Evolutionary conservation across 805 yeast species (phyloP), one percentile per base, ranked within the genome.

Genomic region (Pichia californica): DNA sequence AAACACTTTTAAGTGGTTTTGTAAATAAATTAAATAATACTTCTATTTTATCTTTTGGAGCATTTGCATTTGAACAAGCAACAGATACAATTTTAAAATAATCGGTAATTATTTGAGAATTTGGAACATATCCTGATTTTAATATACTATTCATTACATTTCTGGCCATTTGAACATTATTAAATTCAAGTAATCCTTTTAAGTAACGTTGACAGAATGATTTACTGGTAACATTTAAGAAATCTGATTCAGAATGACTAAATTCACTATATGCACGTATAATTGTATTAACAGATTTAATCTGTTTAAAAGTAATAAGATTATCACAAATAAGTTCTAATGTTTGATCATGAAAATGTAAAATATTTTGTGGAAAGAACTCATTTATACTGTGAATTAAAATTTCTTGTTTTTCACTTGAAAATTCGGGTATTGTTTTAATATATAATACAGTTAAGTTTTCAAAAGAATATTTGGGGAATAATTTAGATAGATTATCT

Each of bases 1-100:
- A 38, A 1, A 51, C 32, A 4, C 11, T 7, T 3, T 50, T 51
- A 25, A 53, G 31, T n/a, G 54, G 50, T 7, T 39, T 23, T 1
- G 57, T 39, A 27, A 54, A 51, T 9, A 54, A 52, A 42, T 53
- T 58, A 43, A 59, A 61, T 8, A 61, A 40, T 31, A 54, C 29
- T 35, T 41, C 50, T 29, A 52, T 51, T 27, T 54, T 51, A 6
- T 36, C 40, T 20, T 41, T 41, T 5, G 43, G 38, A 1, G 55
- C 42, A 28, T 54, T 38, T 15, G 58, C 38, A 3, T 51, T 39
- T 2, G 27, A 15, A 18, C 57, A 52, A 8, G 46, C 39, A 1
- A 38, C 23, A 5, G 49, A 39, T 1, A 56, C 41, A 14, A 57
- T 33, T 10, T 28, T 14, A 10, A 55, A 19, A 29, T 60, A 60